Conservation (phyloP, 2,329 filamentous ascomycete species). For the Geosmithia flava region DNA sequence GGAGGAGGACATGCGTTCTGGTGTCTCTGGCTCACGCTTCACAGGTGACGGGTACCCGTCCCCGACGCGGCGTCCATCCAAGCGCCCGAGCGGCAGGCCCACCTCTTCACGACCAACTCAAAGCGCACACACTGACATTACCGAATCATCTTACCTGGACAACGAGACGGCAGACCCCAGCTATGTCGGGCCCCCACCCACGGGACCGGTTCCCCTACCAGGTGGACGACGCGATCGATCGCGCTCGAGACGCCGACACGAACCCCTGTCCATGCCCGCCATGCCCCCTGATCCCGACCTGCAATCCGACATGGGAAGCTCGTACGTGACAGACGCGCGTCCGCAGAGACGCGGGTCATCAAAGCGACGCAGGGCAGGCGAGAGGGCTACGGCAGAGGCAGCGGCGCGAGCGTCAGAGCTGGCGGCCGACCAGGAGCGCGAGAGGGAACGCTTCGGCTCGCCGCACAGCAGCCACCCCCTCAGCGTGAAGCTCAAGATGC, state of each 20-base stretch:
- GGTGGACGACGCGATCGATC: slow-evolving; percentile 14
- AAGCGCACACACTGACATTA: slow-evolving; percentile 14
- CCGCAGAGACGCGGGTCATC: slow-evolving; percentile 31
- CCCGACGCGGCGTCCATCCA: slow-evolving; percentile 25
- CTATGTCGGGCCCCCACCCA: slow-evolving; percentile 10
- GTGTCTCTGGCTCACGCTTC: slow-evolving; percentile 50
- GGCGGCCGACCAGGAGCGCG: slow-evolving; percentile 33
- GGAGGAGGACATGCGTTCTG: slow-evolving; percentile 43
- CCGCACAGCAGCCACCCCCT: slow-evolving; percentile 32
- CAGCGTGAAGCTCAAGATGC: slow-evolving; percentile 47
- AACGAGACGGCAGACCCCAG: slow-evolving; percentile 9
- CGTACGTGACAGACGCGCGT: slow-evolving; percentile 18
- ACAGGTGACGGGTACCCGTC: slow-evolving; percentile 55
- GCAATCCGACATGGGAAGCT: slow-evolving; percentile 13
- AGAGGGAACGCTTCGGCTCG: slow-evolving; percentile 25
- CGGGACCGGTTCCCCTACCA: slow-evolving; percentile 5
- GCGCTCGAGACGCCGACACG: slow-evolving; percentile 22
- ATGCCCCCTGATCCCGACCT: slow-evolving; percentile 37
- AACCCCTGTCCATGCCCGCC: slow-evolving; percentile 35
- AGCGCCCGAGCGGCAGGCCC: slow-evolving; percentile 16
- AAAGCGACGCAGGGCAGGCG: slow-evolving; percentile 30
- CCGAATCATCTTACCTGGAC: slow-evolving; percentile 21
- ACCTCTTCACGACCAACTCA: slow-evolving; percentile 15
- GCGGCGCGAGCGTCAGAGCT: slow-evolving; percentile 33
- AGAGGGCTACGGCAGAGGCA: slow-evolving; percentile 32